Conservation (phyloP, 306 rosid genomes). For the Cicer bijugum region DNA sequence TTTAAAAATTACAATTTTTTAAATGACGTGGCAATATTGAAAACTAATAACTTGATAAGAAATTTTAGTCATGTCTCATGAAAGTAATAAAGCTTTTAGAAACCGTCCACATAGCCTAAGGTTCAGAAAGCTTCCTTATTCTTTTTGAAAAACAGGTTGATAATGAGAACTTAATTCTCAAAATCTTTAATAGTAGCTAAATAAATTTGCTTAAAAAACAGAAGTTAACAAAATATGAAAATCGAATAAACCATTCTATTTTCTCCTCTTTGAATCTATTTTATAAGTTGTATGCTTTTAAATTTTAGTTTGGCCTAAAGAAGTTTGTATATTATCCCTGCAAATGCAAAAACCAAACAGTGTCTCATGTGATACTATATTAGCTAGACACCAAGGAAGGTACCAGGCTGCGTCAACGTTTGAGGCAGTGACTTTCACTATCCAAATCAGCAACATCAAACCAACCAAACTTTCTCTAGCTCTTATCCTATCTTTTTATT, state of each 20-base stretch:
- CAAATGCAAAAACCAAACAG: conserved; percentile 17
- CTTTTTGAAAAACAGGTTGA: neutral
- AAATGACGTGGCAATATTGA: no score
- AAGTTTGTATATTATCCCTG: neutral
- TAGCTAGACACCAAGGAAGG: neutral
- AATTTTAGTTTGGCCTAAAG: neutral
- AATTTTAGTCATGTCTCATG: no score
- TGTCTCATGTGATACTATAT: neutral
- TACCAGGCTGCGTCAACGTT: conserved; percentile 37
- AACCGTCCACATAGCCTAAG: neutral
- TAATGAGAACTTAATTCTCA: neutral
- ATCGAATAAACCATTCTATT: neutral
- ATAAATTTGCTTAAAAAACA: no score
- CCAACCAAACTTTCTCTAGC: no score
- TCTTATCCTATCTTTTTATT: no score
- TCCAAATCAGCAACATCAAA: no score
- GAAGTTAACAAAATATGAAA: neutral
- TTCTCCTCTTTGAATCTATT: neutral
- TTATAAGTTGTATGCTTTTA: neutral
- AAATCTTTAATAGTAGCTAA: neutral
- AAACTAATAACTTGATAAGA: no score
- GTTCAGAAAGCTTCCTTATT: neutral
- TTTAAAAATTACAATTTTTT: no score
- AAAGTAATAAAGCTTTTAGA: no score
- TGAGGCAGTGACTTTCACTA: neutral